Percentiles rank a stretch among this genome's conserved stretches.
Evolutionary conservation across 1,284 basidiomycete species (phyloP).

Genomic region (Abortiporus biennis): DNA sequence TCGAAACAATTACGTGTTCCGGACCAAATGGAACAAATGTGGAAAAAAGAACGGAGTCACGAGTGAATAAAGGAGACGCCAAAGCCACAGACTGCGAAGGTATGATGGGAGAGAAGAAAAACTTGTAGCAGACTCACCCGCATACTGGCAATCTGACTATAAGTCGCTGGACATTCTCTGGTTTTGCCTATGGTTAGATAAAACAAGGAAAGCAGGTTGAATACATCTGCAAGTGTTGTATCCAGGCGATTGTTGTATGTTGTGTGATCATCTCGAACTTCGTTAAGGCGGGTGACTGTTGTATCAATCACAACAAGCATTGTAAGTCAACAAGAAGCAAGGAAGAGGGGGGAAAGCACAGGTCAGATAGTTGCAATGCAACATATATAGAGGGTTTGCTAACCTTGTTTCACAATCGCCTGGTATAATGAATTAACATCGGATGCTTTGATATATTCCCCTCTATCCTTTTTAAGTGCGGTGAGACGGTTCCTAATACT

Average conservation of each 20-base stretch:
- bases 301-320: background rate
- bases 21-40: background rate
- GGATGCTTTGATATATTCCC: constrained; percentile 84
- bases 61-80: background rate
- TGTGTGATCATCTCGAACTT: constrained; percentile 77
- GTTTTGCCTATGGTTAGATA: constrained; percentile 94
- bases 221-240: constrained; percentile 89
- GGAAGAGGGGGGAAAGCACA: constrained; percentile 1
- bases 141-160: constrained; percentile 92
- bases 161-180: constrained; percentile 86
- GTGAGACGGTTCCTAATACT: constrained; percentile 91
- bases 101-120: background rate
- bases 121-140: constrained; percentile 52
- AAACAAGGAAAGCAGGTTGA: constrained; percentile 86
- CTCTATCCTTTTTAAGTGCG: constrained; percentile 84
- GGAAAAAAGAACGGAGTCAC: background rate
- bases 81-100: background rate
- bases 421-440: constrained; percentile 95
- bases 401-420: constrained; percentile 91
- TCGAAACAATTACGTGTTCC: constrained; percentile 2
- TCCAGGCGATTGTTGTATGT: constrained; percentile 86
- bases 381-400: constrained; percentile 15
- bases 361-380: constrained; percentile 3
- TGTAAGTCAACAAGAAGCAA: too few species aligned
- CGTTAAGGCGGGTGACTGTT: constrained; percentile 87